Base-by-base conservation (phyloP, 495 filamentous ascomycete genomes). In the Sordaria brevicollis region DNA sequence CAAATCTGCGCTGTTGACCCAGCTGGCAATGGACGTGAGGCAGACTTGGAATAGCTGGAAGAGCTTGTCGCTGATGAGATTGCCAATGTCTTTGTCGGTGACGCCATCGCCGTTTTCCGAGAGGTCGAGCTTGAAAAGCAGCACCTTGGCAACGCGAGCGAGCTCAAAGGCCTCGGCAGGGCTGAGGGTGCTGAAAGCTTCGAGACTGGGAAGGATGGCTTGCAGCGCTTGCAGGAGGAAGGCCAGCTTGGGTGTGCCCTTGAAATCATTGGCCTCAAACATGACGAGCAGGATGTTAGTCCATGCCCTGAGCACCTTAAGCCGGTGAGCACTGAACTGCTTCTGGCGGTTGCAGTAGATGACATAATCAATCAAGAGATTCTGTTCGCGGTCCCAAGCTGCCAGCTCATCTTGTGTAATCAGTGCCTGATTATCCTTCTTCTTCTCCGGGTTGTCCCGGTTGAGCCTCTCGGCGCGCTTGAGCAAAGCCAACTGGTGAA, bases 21-120 rank as follows among this genome's bases (percentile, higher is more conserved):
- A 89, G 68, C 90, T 86, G 68, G 87, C 86, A 68, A 96, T 90
- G 10, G 92, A 91, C 71, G 87, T 85, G 25, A 96, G 82, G 67
- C 90, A 91, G 34, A 92, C 81, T 66, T 96, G 91, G 83, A 99
- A 97, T 19, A 97, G 86, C 73, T 97, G 90, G 73, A 91, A 93
- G 10, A 97, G 86, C 75, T 94, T 91, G 76, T 98, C 96, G 74
- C 93, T 90, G 36, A 93, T 89, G 54, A 94, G 79, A 76, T 94
- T 85, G 67, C 93, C 74, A 79, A 90, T 71, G 34, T 83, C 75
- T 36, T 78, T 81, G 69, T 81, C 81, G 21, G 76, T 81, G 37
- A 80, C 79, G 9, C 80, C 75, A 3, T 84, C 74, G 11, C 79
- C 71, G 17, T 82, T 80, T 37, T 70, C 70, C 9, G 70, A 70